Evolutionary conservation across 2,329 filamentous ascomycete species (phyloP).

Genomic region (Cladosporium colombiae): DNA sequence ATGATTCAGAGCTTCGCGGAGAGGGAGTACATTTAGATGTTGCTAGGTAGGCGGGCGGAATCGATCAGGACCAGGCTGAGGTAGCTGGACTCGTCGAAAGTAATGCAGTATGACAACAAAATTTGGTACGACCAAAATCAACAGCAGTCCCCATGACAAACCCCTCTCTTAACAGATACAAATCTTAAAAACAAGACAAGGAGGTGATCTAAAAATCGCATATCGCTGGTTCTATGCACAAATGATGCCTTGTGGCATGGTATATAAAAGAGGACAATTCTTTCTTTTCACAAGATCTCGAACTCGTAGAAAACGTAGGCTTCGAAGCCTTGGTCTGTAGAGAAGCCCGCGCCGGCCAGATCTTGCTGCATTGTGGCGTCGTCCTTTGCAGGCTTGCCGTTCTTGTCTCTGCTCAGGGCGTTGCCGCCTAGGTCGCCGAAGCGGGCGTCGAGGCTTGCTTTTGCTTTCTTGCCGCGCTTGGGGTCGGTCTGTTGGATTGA

Average conservation of each 20-base stretch:
- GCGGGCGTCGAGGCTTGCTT: slow-evolving; percentile 67
- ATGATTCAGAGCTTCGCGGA: slow-evolving; percentile 73
- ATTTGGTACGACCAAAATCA: background rate
- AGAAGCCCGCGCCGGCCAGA: slow-evolving; percentile 72
- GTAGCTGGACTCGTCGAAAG: background rate
- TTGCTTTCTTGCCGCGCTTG: slow-evolving; percentile 78
- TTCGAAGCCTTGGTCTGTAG: slow-evolving; percentile 81
- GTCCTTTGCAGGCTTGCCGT: slow-evolving; percentile 87
- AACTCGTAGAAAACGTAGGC: slow-evolving; percentile 98
- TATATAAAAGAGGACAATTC: background rate
- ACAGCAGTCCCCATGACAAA: background rate
- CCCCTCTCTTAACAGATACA: background rate
- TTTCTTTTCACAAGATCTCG: slow-evolving; percentile 60
- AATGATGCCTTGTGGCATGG: background rate
- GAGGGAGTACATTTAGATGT: slow-evolving; percentile 37
- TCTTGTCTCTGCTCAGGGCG: slow-evolving; percentile 90
- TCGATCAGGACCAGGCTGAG: background rate
- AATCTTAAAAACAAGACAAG: background rate
- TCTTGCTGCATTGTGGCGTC: slow-evolving; percentile 77
- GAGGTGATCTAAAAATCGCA: background rate
- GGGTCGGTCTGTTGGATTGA: slow-evolving; percentile 64
- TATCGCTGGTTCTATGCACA: slow-evolving; percentile 13
- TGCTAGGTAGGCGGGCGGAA: background rate
- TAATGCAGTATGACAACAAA: background rate
- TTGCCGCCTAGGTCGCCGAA: slow-evolving; percentile 95